A percentile compares a stretch with the other conserved stretches of the same genome.
Conservation (phyloP, 2,329 filamentous ascomycete species). For the Colletotrichum orbiculare region DNA sequence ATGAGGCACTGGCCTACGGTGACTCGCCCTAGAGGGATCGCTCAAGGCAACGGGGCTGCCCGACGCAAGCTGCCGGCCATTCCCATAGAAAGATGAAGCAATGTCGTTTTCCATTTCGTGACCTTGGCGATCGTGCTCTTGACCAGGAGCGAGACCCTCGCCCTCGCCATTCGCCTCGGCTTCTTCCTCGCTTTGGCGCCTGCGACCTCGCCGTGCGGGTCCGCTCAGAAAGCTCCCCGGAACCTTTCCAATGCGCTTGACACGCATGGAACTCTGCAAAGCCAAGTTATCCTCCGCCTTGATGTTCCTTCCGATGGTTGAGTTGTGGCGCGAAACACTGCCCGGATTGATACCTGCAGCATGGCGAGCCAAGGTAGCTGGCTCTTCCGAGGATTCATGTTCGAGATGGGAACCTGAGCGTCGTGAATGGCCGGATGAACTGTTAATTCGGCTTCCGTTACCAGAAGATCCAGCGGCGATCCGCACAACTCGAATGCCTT, state of each 20-base stretch:
- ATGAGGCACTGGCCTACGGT: constrained; percentile 53
- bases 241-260: constrained; percentile 81
- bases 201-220: constrained; percentile 79
- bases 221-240: constrained; percentile 83
- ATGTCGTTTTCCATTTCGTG: constrained; percentile 51
- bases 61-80: constrained; percentile 62
- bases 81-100: constrained; percentile 57
- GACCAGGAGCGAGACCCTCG: constrained; percentile 52
- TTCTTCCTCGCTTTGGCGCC: constrained; percentile 75
- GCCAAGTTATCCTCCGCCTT: constrained; percentile 72
- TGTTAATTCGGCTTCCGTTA: constrained; percentile 48
- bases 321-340: constrained; percentile 64
- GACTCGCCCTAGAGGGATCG: constrained; percentile 54
- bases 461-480: constrained; percentile 65
- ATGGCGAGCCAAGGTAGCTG: constrained; percentile 61
- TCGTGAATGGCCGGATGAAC: constrained; percentile 50
- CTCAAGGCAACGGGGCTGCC: constrained; percentile 68
- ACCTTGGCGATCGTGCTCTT: constrained; percentile 55
- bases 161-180: constrained; percentile 57
- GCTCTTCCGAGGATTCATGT: constrained; percentile 59
- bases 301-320: constrained; percentile 58
- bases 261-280: constrained; percentile 78
- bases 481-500: constrained; percentile 64
- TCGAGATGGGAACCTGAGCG: constrained; percentile 56
- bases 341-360: constrained; percentile 59